These are phyloP conservation scores for Cutaneotrichosporon mucoides DNA, from an alignment of 1,284 basidiomycete species.

Conservation along the genomic window DNA sequence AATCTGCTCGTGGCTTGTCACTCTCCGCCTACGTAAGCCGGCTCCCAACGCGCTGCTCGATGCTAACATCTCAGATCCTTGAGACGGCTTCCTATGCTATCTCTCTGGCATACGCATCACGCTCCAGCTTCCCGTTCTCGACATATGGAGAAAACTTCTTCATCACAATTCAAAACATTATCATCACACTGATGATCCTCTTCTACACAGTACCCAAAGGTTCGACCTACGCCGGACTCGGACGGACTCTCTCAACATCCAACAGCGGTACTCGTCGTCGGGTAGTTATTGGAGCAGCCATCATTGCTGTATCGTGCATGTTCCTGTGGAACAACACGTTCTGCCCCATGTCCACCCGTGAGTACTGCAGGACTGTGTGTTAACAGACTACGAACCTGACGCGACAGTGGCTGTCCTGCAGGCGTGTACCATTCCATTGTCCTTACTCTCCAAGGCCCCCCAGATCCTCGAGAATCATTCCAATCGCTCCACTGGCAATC, in stretches of 20 bases:
- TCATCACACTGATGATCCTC: slow-evolving; percentile 77
- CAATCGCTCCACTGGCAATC: slow-evolving; percentile 75
- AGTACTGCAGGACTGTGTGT: slow-evolving; percentile 13
- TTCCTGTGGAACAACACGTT: slow-evolving; percentile 52
- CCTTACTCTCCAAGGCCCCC: slow-evolving; percentile 78
- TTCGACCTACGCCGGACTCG: slow-evolving; percentile 8
- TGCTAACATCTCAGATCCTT: slow-evolving; percentile 48
- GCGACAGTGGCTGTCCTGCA: slow-evolving; percentile 59
- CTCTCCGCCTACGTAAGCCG: slow-evolving; percentile 62
- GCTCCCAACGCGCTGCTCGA: too few species aligned
- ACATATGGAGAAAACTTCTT: slow-evolving; percentile 94
- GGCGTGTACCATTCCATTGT: slow-evolving; percentile 73
- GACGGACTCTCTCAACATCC: slow-evolving; percentile 5
- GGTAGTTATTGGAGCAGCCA: slow-evolving; percentile 42
- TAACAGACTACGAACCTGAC: too few species aligned
- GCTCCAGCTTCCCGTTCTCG: slow-evolving; percentile 82
- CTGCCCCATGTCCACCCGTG: slow-evolving; percentile 37
- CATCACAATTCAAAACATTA: slow-evolving; percentile 74
- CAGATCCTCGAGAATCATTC: slow-evolving; percentile 75
- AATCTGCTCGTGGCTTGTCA: slow-evolving; percentile 78
- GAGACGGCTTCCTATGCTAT: slow-evolving; percentile 85
- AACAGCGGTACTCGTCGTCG: neutral
- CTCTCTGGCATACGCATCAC: slow-evolving; percentile 76
- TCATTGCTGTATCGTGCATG: slow-evolving; percentile 51
- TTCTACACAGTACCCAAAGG: slow-evolving; percentile 45